Evolutionary conservation across 2,329 filamentous ascomycete species (phyloP).

Genomic region (Fulvia fulva): DNA sequence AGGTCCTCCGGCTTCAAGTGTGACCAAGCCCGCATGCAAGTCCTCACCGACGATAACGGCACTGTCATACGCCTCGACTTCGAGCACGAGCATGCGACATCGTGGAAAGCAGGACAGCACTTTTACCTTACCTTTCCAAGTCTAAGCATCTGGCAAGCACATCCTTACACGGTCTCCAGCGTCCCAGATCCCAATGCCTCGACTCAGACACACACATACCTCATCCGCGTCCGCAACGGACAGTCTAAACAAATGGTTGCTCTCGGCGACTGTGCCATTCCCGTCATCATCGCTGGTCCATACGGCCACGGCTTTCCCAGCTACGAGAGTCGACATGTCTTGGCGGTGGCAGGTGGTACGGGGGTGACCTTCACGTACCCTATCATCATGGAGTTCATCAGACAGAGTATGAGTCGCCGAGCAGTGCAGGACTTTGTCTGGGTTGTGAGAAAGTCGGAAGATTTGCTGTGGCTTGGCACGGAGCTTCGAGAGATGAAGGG

Average conservation of each 20-base stretch:
- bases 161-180: conserved; percentile 65
- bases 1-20: conserved; percentile 52
- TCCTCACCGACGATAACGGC: conserved; percentile 57
- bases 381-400: conserved; percentile 36
- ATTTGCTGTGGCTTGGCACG: conserved; percentile 55
- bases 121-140: conserved; percentile 67
- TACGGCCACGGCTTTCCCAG: conserved; percentile 48
- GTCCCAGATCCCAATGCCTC: conserved; percentile 38
- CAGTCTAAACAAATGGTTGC: conserved; percentile 56
- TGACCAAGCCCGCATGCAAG: conserved; percentile 48
- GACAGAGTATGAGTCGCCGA: conserved; percentile 3
- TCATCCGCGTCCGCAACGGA: conserved; percentile 42
- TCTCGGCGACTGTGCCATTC: conserved; percentile 43
- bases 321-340: conserved; percentile 22
- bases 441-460: conserved; percentile 54
- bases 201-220: conserved; percentile 29
- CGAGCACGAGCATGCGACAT: conserved; percentile 53
- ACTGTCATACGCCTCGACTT: conserved; percentile 65
- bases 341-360: conserved; percentile 50
- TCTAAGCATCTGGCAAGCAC: conserved; percentile 65
- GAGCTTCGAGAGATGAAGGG: conserved; percentile 52
- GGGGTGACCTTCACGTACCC: conserved; percentile 57
- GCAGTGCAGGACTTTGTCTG: conserved; percentile 58
- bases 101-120: conserved; percentile 65
- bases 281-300: conserved; percentile 59